These are phyloP conservation scores for Sedum album DNA, from an alignment of 164 flowering plant species.

Conservation along the genomic window DNA sequence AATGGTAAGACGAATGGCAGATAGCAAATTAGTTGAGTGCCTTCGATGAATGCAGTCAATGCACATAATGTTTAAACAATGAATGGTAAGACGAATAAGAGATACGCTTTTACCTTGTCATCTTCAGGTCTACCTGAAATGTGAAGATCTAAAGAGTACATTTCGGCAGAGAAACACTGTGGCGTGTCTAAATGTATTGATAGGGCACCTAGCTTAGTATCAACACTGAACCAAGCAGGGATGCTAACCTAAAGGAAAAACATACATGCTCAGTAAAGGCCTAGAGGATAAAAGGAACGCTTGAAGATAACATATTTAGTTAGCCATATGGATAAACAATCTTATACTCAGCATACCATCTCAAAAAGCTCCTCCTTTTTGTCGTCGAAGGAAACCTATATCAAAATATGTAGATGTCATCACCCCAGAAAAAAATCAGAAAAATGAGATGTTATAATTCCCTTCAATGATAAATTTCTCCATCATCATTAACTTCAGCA, in stretches of 20 bases:
- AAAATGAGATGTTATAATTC: neutral
- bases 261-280: neutral
- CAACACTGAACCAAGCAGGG: constrained; percentile 95
- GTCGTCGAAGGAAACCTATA: constrained; percentile 83
- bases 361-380: constrained; percentile 90
- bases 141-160: constrained; percentile 85
- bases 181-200: constrained; percentile 95
- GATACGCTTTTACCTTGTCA: constrained; percentile 59
- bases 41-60: neutral
- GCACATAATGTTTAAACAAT: too few relatives aligned
- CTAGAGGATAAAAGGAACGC: neutral
- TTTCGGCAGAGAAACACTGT: constrained; percentile 96
- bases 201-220: constrained; percentile 86
- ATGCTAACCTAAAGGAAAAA: constrained; percentile 36
- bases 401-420: neutral
- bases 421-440: neutral
- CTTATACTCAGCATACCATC: constrained; percentile 33
- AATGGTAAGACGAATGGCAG: too few relatives aligned
- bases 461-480: neutral
- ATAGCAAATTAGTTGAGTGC: neutral
- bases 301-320: neutral
- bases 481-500: neutral
- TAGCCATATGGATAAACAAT: neutral
- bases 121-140: constrained; percentile 83
- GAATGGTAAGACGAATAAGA: neutral